Base-by-base conservation (phyloP, 768 basidiomycete species). In the Xerocomellus dryophilus region DNA sequence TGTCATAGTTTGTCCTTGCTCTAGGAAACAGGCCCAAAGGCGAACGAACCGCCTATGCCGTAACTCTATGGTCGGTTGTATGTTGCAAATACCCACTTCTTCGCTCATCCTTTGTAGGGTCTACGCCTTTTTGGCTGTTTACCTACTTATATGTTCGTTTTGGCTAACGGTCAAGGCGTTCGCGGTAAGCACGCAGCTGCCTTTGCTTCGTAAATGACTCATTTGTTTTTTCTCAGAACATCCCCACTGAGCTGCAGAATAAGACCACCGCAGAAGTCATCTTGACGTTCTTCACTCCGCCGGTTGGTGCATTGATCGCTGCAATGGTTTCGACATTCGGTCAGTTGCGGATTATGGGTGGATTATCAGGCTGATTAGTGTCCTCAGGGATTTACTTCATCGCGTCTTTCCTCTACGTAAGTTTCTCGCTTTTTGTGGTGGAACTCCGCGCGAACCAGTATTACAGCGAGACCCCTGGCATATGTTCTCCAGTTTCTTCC, bases 381-480 rank as follows among this genome's bases (percentile, higher is more conserved):
- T 35, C 31, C 23, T 27, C 50, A 83, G 82, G 84, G 41, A 92
- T 94, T 54, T 95, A 94, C 76, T 78, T 93, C 60, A 65, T 86
- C 21, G 82, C 92, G 4, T 95, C 91, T 0, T 80, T 93, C 72
- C 83, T 93, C 64, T 95, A 91, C 62, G 90, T 92, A 58, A 75
- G 90, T 76, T 27, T 1, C 14, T 42, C 9, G 17, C 4, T 25
- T 45, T 14, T n/a, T 35, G 25, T 5, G 41, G 27, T 29, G 38
- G 5, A 52, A 29, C 25, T 21, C 56, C 50, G 14, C 20, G 15
- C 43, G 53, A 48, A 66, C 23, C 32, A 49, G 23, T 20, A n/a
- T 45, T 55, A 29, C 56, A 93, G 89, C 85, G 91, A 57, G 95
- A 98, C 72, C 95, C 95, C 5, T 98, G 95, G 95, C 95, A 98